These are phyloP conservation scores for Colletotrichum sidae DNA, from an alignment of 2,329 filamentous ascomycete genomes.

Conservation along the genomic window DNA sequence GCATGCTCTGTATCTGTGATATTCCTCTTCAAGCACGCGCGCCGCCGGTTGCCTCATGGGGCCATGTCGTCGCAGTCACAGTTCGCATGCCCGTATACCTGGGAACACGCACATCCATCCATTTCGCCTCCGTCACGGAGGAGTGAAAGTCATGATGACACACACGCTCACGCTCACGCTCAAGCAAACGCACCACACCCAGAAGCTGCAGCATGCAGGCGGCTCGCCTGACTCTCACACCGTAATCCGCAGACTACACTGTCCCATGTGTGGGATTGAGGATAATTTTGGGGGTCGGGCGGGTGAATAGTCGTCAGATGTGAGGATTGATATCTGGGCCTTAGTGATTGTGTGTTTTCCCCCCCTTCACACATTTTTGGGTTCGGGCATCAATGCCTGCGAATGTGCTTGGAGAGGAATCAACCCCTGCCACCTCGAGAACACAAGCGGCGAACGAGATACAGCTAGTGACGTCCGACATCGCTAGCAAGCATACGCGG, in stretches of 20 bases:
- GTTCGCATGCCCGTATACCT: conserved; percentile 9
- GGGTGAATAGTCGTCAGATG: too few relatives aligned
- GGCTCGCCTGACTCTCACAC: conserved; percentile 24
- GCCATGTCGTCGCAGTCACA: too few relatives aligned
- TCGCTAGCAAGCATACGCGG: conserved; percentile 19
- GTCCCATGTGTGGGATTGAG: not conserved
- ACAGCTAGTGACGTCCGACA: conserved; percentile 36
- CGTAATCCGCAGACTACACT: not conserved
- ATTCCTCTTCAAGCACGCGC: too few relatives aligned
- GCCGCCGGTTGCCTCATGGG: too few relatives aligned
- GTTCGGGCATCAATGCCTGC: too few relatives aligned
- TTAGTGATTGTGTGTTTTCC: too few relatives aligned
- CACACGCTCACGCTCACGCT: not conserved
- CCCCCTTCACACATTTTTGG: too few relatives aligned
- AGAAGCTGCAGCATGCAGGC: conserved; percentile 19
- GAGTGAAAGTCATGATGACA: not conserved
- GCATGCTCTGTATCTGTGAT: conserved; percentile 15
- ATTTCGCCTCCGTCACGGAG: too few relatives aligned
- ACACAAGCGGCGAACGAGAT: conserved; percentile 13
- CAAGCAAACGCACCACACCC: not conserved
- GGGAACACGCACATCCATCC: too few relatives aligned
- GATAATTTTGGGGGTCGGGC: too few relatives aligned
- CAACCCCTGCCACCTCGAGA: not conserved
- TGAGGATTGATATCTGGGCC: too few relatives aligned
- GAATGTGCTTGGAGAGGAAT: too few relatives aligned